Evolutionary conservation across 2,329 filamentous ascomycete genomes (phyloP), one percentile per base, ranked within the genome.

Genomic region (Nemania sp.): DNA sequence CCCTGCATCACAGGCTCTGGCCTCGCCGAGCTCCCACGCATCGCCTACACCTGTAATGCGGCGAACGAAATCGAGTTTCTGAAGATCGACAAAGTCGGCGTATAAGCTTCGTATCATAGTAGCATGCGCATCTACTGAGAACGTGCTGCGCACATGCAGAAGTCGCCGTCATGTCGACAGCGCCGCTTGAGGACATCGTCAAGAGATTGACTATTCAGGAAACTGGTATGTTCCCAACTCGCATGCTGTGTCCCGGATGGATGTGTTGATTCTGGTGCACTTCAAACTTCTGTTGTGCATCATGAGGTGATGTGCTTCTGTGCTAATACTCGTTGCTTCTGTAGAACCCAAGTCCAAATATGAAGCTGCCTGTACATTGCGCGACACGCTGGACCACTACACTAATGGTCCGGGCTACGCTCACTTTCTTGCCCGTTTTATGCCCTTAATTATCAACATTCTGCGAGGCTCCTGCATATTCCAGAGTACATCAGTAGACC

Each of bases 321-420:
- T 50, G 19, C 50, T 59, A 36, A 58, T 20, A 7, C 3, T n/a
- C 19, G n/a, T 31, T 22, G 44, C 20, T 31, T 48, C 33, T 53
- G 15, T 57, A 96, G 94, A 97, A 76, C 76, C 87, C 54, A 90
- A 90, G 75, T 75, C 85, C 54, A 95, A 92, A 76, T 82, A 89
- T 58, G 90, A 91, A 66, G 86, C 91, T 60, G 91, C 93, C 58
- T 86, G 87, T 47, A 88, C 92, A 61, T 80, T 99, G 66, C 90
- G 94, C 70, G 95, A 99, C 74, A 91, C 83, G 66, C 86, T 97
- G 63, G 95, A 99, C 61, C 82, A 91, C 67, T 96, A 94, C 76
- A 91, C 88, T 49, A 84, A 83, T 66, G 86, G 89, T 48, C 80
- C 82, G 50, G 86, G 86, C 65, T 99, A 97, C 71, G 75, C 83